These are phyloP conservation scores for Porphyridium purpureum DNA, from an alignment of 23 red algal genomes.

Conservation along the genomic window DNA sequence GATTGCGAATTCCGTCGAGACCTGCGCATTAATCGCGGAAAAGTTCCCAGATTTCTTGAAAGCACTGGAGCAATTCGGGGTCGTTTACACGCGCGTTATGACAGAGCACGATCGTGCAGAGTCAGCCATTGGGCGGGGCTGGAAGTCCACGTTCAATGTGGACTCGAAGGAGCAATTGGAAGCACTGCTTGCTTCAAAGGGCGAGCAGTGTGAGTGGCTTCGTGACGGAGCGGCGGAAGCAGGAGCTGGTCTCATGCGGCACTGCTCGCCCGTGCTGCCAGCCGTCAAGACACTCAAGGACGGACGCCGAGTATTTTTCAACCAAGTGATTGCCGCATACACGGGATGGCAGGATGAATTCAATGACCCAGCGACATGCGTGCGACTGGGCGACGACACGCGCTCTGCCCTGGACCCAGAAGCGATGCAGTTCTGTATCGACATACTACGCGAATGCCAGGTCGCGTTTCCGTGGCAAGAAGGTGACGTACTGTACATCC, in stretches of 20 bases:
- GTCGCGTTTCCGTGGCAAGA: conserved; percentile 34
- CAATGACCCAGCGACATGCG: conserved; percentile 41
- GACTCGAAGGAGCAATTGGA: conserved; percentile 12
- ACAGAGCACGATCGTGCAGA: conserved; percentile 25
- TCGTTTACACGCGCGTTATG: conserved; percentile 53
- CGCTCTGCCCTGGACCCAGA: conserved; percentile 9
- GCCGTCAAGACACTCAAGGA: conserved; percentile 10
- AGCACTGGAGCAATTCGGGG: conserved; percentile 19
- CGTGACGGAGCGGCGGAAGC: conserved; percentile 13
- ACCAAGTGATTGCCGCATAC: conserved; percentile 47
- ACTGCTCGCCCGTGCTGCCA: conserved; percentile 19
- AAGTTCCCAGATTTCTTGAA: conserved; percentile 21
- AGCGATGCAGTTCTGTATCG: conserved; percentile 5
- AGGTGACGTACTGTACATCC: conserved; percentile 57
- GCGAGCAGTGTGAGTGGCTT: conserved; percentile 46
- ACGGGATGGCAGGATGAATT: conserved; percentile 59
- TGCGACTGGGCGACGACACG: conserved; percentile 26
- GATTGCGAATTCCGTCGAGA: conserved; percentile 25
- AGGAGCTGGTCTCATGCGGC: conserved; percentile 2
- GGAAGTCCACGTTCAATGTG: conserved; percentile 25
- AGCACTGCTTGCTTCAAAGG: conserved; percentile 3
- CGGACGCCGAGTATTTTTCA: conserved; percentile 25
- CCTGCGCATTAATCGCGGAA: conserved; percentile 14
- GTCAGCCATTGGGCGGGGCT: conserved; percentile 60
- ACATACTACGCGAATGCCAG: conserved; percentile 16